Base-by-base conservation (phyloP, 2,329 filamentous ascomycete genomes). In the Diaporthe batatas region DNA sequence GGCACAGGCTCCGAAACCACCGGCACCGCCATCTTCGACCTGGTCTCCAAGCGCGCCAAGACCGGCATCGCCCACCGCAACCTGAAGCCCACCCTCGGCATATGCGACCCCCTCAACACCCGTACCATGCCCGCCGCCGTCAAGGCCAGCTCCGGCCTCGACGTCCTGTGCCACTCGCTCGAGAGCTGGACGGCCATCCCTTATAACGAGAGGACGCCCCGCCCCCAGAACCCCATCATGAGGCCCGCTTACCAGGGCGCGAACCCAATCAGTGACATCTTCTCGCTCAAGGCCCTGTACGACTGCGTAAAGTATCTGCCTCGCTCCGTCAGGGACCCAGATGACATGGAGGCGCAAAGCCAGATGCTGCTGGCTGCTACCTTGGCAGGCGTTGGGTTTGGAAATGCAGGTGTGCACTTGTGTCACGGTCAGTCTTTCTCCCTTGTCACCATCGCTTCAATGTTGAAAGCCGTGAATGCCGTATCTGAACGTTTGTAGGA, bases 161-260 rank as follows among this genome's bases (percentile, higher is more conserved):
- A 99, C 79, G 96, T 99, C 3, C 88, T 99, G 49, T 99, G 96
- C 82, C 97, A 99, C 84, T 92, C 93, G 16, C 91, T 99, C 51
- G 97, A 99, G 83, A 97, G 94, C 6, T 99, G 96, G 94, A 99
- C 96, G 0, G 96, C 96, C 2, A 98, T 99, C 75, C 97, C 97
- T 0, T 99, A 94, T 85, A 88, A 93, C 77, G 93, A 98, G 86
- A 91, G 96, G 67, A 90, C 87, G 0, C 96, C 96, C 0, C 88
- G 96, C 3, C 97, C 97, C 0, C 84, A 90, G 5, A 98, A 99
- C 81, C 96, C 97, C 0, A 94, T 99, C 77, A 88, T 96, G 74
- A 89, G 96, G 5, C 96, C 96, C 0, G 95, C 96, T 0, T 99
- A 99, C 80, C 96, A 99, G 82, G 96, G 96, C 53, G 95, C 96